phyloP scores from a whole-genome alignment of 345 rosid genomes.

The Erucastrum elatum region DNA sequence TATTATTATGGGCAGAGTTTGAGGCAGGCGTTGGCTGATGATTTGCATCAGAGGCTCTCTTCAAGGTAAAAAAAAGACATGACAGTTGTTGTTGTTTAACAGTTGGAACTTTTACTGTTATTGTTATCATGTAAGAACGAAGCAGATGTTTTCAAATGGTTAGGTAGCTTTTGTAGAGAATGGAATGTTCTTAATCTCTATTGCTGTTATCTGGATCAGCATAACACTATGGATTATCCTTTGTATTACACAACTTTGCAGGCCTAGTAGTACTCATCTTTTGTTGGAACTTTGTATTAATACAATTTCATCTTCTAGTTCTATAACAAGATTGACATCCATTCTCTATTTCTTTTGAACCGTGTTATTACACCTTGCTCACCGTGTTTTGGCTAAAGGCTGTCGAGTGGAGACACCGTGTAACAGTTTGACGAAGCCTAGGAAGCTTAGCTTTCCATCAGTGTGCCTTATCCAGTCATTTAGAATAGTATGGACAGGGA shows the following conservation, averaged over 20 bases:
- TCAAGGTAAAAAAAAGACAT: neutral
- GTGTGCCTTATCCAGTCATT: conserved; percentile 88
- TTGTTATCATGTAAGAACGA: conserved; percentile 14
- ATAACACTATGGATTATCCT: neutral
- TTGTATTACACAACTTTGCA: conserved; percentile 16
- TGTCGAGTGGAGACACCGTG: conserved; percentile 71
- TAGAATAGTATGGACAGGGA: conserved; percentile 88
- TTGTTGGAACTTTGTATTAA: neutral
- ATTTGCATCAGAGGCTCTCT: neutral
- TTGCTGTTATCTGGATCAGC: neutral
- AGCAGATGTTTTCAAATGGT: neutral
- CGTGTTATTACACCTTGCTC: conserved; percentile 3
- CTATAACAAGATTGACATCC: neutral
- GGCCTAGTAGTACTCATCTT: neutral
- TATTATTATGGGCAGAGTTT: neutral
- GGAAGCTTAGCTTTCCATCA: conserved; percentile 94
- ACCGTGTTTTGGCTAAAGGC: conserved; percentile 35
- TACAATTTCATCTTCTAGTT: conserved; percentile 4
- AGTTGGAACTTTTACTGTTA: neutral
- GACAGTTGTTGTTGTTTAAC: neutral
- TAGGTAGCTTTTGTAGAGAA: conserved; percentile 13
- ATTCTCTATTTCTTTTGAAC: too few species aligned
- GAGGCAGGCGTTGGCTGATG: neutral
- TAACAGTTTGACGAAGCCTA: conserved; percentile 80
- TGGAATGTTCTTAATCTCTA: neutral